Evolutionary conservation across 768 basidiomycete genomes (phyloP), one percentile per base, ranked within the genome.

Genomic region (Rhodotorula diobovata): DNA sequence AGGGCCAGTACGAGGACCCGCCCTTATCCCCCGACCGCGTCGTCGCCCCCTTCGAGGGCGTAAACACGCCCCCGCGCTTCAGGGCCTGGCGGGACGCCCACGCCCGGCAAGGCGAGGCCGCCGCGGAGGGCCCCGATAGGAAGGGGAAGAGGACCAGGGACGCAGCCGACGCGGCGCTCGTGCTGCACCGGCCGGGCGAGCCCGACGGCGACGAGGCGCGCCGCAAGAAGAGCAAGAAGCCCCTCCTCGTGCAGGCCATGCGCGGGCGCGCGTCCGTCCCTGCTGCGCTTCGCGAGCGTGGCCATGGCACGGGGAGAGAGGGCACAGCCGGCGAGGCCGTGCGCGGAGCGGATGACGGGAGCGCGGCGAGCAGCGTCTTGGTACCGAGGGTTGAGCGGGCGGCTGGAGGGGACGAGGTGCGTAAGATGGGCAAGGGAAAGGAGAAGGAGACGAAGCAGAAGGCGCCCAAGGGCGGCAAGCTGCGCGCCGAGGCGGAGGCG

Each of bases 141-240:
- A 32, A 39, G 34, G 35, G 16, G 28, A 18, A 16, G 18, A 57
- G n/a, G 59, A 41, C 9, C 35, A n/a, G 9, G 71, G 51, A 14
- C 43, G 25, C n/a, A 54, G 18, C 10, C 11, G 72, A 66, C 39
- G 61, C 56, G 30, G 72, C 72, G 18, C 67, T 73, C 45, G 72
- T 73, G 14, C 55, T 73, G 34, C 63, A 66, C 25, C 32, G 9
- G 18, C 6, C n/a, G 7, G 48, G n/a, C 34, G 41, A 8, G 2
- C 45, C 15, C 34, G 45, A 34, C 4, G 12, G 28, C 12, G 34
- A 4, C 37, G 15, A 25, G 50, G 10, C 28, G 39, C 34, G 45
- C 56, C 48, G 48, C 64, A 53, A n/a, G n/a, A n/a, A n/a, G 58
- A 60, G 60, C 46, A 62, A 60, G 28, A 59, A 59, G n/a, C 58